Percentiles rank a stretch among this genome's conserved stretches.
Evolutionary conservation across 73 alveolate genomes (phyloP).

Genomic region (Paramecium biaurelia): DNA sequence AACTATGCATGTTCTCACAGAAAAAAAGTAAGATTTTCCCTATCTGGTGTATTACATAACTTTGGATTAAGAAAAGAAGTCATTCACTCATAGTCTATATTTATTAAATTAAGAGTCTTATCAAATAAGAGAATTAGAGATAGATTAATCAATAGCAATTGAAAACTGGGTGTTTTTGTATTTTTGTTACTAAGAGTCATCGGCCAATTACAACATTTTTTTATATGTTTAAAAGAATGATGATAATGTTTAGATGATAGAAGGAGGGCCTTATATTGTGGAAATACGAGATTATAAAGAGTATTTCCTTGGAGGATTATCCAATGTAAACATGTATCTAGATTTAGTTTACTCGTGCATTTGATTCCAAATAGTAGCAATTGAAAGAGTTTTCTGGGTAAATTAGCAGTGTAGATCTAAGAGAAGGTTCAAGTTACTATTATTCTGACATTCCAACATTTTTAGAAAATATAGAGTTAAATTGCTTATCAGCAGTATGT

Average conservation of each 20-base stretch:
- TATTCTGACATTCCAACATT: background rate
- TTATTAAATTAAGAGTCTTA: background rate
- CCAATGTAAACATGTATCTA: background rate
- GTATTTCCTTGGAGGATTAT: background rate
- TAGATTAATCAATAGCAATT: background rate
- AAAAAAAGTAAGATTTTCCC: background rate
- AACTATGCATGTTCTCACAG: background rate
- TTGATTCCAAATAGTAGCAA: background rate
- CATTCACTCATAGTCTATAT: background rate
- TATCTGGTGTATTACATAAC: background rate
- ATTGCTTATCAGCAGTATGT: background rate
- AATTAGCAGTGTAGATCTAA: background rate
- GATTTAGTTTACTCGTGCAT: background rate
- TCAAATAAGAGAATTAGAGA: background rate
- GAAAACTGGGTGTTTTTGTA: background rate
- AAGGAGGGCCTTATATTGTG: background rate
- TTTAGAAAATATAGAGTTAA: background rate
- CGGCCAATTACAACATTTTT: background rate
- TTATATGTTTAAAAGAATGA: background rate
- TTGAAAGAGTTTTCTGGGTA: background rate
- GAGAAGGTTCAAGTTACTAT: background rate
- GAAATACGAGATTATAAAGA: background rate
- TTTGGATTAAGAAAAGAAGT: background rate
- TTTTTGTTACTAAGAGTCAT: background rate
- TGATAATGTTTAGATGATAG: background rate